Evolutionary conservation across 2,329 filamentous ascomycete genomes (phyloP).

Genomic region (Talaromyces amestolkiae): DNA sequence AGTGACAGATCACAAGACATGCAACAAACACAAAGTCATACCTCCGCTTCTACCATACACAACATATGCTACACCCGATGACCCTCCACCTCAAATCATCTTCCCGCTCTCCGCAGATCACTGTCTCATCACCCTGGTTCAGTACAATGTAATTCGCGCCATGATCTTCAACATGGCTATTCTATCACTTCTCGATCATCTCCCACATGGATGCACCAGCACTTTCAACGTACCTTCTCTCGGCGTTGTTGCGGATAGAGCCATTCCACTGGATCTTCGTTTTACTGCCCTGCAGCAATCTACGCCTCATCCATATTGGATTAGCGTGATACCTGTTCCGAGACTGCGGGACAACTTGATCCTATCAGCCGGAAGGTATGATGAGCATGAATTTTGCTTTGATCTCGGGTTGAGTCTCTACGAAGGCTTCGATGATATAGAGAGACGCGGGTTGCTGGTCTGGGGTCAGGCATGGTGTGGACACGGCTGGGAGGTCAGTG

Average conservation of each 20-base stretch:
- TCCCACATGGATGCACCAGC: neutral
- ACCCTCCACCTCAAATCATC: neutral
- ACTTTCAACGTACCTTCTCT: neutral
- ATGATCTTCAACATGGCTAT: slow-evolving; percentile 8
- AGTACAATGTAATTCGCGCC: slow-evolving; percentile 12
- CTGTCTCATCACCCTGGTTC: slow-evolving; percentile 1
- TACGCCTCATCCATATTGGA: slow-evolving; percentile 10
- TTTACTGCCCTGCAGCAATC: neutral
- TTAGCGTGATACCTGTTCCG: neutral
- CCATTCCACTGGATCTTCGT: slow-evolving; percentile 2
- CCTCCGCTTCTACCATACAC: neutral
- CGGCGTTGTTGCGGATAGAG: neutral
- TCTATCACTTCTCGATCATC: slow-evolving; percentile 3
- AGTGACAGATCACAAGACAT: neutral
- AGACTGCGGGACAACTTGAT: neutral
- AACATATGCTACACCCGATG: neutral
- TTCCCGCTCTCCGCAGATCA: slow-evolving; percentile 10
- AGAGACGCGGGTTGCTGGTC: slow-evolving; percentile 9
- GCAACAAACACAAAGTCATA: neutral
- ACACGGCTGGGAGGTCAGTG: neutral
- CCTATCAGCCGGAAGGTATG: neutral
- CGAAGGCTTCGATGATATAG: neutral
- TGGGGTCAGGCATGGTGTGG: slow-evolving; percentile 3
- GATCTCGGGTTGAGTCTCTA: slow-evolving; percentile 2
- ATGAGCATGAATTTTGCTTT: neutral